These are phyloP conservation scores for Geotrichum aggregatum DNA, from an alignment of 1,139 yeast species.

Conservation along the genomic window DNA sequence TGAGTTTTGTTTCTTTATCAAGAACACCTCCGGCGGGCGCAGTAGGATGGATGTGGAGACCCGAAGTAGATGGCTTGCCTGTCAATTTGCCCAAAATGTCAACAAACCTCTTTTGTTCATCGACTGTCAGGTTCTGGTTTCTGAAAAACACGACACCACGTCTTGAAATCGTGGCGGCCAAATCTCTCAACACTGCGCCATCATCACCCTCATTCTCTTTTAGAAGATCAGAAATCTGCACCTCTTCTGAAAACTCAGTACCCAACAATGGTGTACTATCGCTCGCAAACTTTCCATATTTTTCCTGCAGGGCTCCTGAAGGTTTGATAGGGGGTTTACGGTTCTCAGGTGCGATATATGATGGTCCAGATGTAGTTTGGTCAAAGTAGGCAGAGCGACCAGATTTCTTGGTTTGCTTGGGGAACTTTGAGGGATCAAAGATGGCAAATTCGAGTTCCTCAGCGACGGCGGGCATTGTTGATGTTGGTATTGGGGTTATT, in stretches of 20 bases:
- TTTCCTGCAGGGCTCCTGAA: constrained; percentile 28
- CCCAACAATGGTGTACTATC: constrained; percentile 36
- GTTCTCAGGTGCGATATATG: constrained; percentile 7
- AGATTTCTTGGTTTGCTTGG: constrained; percentile 7
- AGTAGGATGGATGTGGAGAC: constrained; percentile 9
- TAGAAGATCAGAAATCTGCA: constrained; percentile 45
- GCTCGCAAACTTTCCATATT: constrained; percentile 26
- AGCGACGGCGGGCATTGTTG: constrained; percentile 8
- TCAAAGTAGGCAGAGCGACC: constrained; percentile 34
- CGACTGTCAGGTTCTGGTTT: constrained; percentile 41
- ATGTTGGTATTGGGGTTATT: too few relatives aligned
- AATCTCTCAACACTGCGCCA: constrained; percentile 38
- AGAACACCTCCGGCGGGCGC: constrained; percentile 35
- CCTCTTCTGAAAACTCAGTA: constrained; percentile 30
- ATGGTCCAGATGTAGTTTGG: constrained; percentile 11
- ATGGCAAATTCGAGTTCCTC: constrained; percentile 9
- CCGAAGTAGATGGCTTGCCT: constrained; percentile 6
- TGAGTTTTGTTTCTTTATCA: constrained; percentile 16
- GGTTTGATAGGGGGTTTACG: constrained; percentile 9
- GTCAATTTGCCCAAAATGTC: not conserved
- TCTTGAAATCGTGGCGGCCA: constrained; percentile 59
- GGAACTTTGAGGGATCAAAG: not conserved
- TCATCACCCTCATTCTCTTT: not conserved
- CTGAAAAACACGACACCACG: constrained; percentile 67
- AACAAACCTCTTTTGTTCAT: constrained; percentile 5